Percentiles rank a stretch among this genome's conserved stretches.
These are phyloP conservation scores for Chaetothyriales sp. DNA, from an alignment of 2,329 filamentous ascomycete species.

Conservation along the genomic window DNA sequence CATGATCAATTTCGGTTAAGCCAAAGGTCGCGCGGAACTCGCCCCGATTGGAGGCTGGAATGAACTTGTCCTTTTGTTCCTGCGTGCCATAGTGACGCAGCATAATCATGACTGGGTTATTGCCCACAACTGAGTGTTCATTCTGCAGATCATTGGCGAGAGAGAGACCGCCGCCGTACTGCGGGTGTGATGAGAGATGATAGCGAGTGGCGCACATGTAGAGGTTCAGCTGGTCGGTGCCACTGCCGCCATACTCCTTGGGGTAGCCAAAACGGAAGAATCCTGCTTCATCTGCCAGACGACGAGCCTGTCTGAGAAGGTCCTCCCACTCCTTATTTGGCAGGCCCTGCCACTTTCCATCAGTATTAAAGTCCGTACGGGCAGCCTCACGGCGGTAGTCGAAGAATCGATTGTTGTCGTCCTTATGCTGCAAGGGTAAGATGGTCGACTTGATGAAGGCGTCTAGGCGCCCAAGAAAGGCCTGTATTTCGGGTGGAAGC, in stretches of 20 bases:
- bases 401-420: constrained; percentile 51
- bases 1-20: constrained; percentile 46
- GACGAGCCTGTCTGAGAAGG: constrained; percentile 34
- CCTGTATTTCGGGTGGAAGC: constrained; percentile 35
- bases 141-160: constrained; percentile 51
- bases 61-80: constrained; percentile 39
- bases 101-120: constrained; percentile 49
- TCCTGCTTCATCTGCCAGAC: constrained; percentile 42
- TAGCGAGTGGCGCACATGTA: constrained; percentile 50
- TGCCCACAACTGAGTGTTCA: constrained; percentile 47
- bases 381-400: constrained; percentile 48
- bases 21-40: constrained; percentile 46
- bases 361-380: constrained; percentile 45
- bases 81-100: constrained; percentile 43
- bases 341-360: constrained; percentile 27
- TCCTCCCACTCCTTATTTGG: constrained; percentile 45
- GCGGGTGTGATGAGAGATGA: constrained; percentile 40
- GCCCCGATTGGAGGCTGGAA: constrained; percentile 37
- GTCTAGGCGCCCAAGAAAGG: constrained; percentile 38
- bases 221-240: constrained; percentile 37
- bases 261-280: constrained; percentile 47
- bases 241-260: constrained; percentile 39
- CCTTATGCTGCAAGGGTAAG: constrained; percentile 37
- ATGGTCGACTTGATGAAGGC: constrained; percentile 42
- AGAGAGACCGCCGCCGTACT: constrained; percentile 36